Evolutionary conservation across 2,329 filamentous ascomycete genomes (phyloP).

Genomic region (Sporothrix schenckii): DNA sequence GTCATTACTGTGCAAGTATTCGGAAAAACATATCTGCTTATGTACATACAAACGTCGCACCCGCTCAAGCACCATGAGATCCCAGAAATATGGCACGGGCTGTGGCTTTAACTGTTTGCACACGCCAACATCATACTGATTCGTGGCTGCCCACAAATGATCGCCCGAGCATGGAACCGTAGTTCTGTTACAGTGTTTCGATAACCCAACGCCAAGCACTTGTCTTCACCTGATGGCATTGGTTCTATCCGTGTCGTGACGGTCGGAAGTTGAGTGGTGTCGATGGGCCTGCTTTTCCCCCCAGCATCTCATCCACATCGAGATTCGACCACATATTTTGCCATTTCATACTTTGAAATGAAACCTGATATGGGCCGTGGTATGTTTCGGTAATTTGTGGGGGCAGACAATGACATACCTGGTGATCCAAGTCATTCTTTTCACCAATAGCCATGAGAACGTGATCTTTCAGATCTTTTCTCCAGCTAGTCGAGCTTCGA

Average conservation of each 20-base stretch:
- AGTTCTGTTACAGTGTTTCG: slow-evolving; percentile 1
- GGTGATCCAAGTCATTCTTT: background rate
- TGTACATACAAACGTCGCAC: background rate
- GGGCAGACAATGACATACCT: background rate
- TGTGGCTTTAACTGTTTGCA: no score
- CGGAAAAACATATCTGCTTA: background rate
- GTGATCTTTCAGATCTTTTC: no score
- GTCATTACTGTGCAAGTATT: background rate
- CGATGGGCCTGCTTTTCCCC: no score
- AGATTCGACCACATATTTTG: no score
- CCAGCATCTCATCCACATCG: no score
- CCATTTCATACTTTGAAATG: background rate
- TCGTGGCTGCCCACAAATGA: background rate
- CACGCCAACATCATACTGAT: no score
- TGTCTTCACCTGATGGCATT: no score
- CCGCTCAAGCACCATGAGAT: background rate
- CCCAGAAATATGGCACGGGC: no score
- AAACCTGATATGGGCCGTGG: no score
- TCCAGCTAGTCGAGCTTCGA: no score
- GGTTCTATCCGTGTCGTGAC: background rate
- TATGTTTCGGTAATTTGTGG: background rate
- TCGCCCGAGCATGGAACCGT: background rate
- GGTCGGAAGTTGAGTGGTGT: no score
- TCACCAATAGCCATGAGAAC: no score
- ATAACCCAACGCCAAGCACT: background rate